phyloP scores from a whole-genome alignment of 2,329 filamentous ascomycete species.

The Pseudocercospora crystallina region DNA sequence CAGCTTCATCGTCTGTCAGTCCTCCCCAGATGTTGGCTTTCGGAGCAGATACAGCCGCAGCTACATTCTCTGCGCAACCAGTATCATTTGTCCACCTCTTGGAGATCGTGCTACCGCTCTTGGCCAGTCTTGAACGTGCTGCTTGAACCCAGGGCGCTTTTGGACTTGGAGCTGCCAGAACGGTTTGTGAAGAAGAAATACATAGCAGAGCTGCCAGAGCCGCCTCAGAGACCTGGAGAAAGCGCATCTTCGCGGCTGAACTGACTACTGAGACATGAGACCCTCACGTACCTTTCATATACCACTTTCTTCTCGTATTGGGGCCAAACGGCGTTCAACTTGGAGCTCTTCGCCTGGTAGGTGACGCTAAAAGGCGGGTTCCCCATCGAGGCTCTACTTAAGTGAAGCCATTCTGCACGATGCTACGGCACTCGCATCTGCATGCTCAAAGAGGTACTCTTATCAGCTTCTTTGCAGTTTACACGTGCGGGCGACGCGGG shows the following conservation, averaged over 20 bases:
- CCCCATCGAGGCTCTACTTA: not conserved
- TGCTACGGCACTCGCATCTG: not conserved
- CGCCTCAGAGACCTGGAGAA: not conserved
- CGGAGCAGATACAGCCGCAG: conserved; percentile 33
- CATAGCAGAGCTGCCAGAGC: not conserved
- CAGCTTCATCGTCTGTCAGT: conserved; percentile 41
- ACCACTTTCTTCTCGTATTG: not conserved
- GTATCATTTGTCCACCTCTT: conserved; percentile 18
- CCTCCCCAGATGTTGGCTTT: conserved; percentile 45
- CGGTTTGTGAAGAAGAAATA: not conserved
- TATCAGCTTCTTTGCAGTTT: not conserved
- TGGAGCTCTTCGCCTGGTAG: not conserved
- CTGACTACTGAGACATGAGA: no score
- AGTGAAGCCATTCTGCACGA: not conserved
- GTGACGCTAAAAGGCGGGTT: not conserved
- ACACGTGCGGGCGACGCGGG: not conserved
- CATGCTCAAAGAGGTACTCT: not conserved
- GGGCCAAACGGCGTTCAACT: not conserved
- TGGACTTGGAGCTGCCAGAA: conserved; percentile 16
- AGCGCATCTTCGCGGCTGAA: not conserved
- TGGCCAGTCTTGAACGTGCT: conserved; percentile 20
- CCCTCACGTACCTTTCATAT: not conserved
- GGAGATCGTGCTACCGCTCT: conserved; percentile 10
- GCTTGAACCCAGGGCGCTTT: conserved; percentile 25
- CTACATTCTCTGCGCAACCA: conserved; percentile 14